phyloP scores from a whole-genome alignment of 805 yeast species.

The Brettanomyces sp. region DNA sequence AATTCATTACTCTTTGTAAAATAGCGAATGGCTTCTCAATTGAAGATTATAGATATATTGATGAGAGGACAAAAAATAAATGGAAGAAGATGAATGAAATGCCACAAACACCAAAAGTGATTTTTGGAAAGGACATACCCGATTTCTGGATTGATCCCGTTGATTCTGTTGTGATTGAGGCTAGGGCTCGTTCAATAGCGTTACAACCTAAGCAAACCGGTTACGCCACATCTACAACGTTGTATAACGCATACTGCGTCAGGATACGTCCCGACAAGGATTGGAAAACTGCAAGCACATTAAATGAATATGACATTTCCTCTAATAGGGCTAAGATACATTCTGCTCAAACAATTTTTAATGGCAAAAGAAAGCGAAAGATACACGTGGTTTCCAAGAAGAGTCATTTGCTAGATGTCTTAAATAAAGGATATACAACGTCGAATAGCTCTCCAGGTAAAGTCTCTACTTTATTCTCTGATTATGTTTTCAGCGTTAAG shows the following conservation, averaged over 20 bases:
- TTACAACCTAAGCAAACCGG: slow-evolving; percentile 30
- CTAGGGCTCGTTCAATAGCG: slow-evolving; percentile 71
- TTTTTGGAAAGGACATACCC: slow-evolving; percentile 56
- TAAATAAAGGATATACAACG: slow-evolving; percentile 9
- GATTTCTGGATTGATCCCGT: slow-evolving; percentile 73
- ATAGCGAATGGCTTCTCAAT: slow-evolving; percentile 79
- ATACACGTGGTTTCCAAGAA: slow-evolving; percentile 8
- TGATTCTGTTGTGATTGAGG: slow-evolving; percentile 70
- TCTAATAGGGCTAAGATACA: slow-evolving; percentile 12
- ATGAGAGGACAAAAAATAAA: slow-evolving; percentile 43
- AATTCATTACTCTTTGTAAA: slow-evolving; percentile 59
- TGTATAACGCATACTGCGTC: slow-evolving; percentile 69
- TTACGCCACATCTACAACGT: slow-evolving; percentile 59
- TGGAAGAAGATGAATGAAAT: slow-evolving; percentile 46
- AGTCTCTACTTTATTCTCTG: slow-evolving; percentile 29
- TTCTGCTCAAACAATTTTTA: slow-evolving; percentile 11
- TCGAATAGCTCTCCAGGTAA: slow-evolving; percentile 1
- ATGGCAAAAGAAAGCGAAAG: slow-evolving; percentile 15
- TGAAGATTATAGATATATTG: slow-evolving; percentile 45
- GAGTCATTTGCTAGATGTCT: slow-evolving; percentile 5
- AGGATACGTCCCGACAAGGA: slow-evolving; percentile 61
- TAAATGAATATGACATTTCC: slow-evolving; percentile 37
- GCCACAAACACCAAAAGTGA: slow-evolving; percentile 28
- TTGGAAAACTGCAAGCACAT: slow-evolving; percentile 43
- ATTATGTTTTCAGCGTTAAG: slow-evolving; percentile 39